These are phyloP conservation scores for Fusarium pseudocircinatum DNA, from an alignment of 2,329 filamentous ascomycete species.

Conservation along the genomic window DNA sequence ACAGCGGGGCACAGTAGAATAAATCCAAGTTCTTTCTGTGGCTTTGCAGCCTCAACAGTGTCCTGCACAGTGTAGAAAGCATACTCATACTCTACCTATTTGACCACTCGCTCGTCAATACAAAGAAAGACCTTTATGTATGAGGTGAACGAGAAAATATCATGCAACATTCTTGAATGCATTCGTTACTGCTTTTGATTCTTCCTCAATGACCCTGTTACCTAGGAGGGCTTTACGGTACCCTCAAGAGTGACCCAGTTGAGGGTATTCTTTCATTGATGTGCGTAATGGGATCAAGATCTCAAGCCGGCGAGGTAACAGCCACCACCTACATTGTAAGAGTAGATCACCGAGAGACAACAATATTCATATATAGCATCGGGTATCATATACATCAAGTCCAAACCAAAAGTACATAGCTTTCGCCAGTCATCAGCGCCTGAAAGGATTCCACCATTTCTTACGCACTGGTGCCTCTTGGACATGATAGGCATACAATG, in stretches of 20 bases:
- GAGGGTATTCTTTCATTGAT: neutral
- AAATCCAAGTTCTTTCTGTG: slow-evolving; percentile 29
- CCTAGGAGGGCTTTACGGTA: neutral
- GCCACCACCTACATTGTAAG: neutral
- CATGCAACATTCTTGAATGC: neutral
- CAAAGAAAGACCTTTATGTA: neutral
- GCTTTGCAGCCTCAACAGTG: slow-evolving; percentile 34
- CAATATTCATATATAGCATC: neutral
- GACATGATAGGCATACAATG: slow-evolving; percentile 22
- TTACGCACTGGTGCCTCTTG: slow-evolving; percentile 27
- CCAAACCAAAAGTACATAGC: too few relatives aligned
- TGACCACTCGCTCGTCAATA: neutral
- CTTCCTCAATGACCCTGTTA: neutral
- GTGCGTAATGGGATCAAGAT: neutral
- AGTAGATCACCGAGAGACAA: neutral
- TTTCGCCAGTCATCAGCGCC: neutral
- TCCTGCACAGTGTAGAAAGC: neutral
- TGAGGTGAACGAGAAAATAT: neutral
- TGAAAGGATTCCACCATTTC: slow-evolving; percentile 39
- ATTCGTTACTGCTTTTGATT: neutral
- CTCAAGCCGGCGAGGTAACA: neutral
- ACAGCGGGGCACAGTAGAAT: slow-evolving; percentile 38
- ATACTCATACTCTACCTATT: neutral
- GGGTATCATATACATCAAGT: neutral
- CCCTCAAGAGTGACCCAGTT: neutral